Evolutionary conservation across 345 rosid species (phyloP).

Genomic region (Salix arbutifolia): DNA sequence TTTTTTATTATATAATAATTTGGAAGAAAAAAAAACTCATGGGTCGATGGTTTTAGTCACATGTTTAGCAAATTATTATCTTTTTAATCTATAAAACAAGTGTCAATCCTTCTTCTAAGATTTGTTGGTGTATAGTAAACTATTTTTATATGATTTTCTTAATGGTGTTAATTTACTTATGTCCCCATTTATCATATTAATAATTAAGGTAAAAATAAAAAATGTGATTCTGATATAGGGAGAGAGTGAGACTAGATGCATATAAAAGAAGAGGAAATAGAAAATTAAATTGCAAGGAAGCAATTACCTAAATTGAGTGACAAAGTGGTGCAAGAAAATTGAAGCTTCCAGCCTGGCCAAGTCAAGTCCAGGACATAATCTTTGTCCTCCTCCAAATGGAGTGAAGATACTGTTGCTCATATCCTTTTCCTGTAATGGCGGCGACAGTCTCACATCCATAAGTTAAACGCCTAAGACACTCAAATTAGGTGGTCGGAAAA

Average conservation of each 20-base stretch:
- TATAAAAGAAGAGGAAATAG: not conserved
- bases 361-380: slow-evolving; percentile 91
- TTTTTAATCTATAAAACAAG: too few species aligned
- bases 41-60: too few species aligned
- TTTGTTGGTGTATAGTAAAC: too few species aligned
- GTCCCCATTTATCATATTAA: not conserved
- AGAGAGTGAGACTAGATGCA: not conserved
- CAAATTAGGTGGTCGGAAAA: not conserved
- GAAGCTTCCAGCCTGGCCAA: slow-evolving; percentile 94
- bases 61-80: too few species aligned
- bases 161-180: too few species aligned
- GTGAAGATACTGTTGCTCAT: slow-evolving; percentile 49
- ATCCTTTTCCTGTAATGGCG: slow-evolving; percentile 52
- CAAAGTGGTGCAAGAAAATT: slow-evolving; percentile 75
- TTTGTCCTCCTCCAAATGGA: slow-evolving; percentile 96
- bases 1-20: too few species aligned
- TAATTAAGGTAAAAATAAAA: too few species aligned
- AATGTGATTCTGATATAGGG: too few species aligned
- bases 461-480: not conserved
- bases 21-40: too few species aligned
- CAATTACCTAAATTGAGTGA: slow-evolving; percentile 80
- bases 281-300: not conserved
- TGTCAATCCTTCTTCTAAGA: not conserved
- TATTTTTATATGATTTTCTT: too few species aligned
- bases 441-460: not conserved